These are phyloP conservation scores for Solanum hybrid DNA, from an alignment of 305 asterid genomes.

Conservation along the genomic window DNA sequence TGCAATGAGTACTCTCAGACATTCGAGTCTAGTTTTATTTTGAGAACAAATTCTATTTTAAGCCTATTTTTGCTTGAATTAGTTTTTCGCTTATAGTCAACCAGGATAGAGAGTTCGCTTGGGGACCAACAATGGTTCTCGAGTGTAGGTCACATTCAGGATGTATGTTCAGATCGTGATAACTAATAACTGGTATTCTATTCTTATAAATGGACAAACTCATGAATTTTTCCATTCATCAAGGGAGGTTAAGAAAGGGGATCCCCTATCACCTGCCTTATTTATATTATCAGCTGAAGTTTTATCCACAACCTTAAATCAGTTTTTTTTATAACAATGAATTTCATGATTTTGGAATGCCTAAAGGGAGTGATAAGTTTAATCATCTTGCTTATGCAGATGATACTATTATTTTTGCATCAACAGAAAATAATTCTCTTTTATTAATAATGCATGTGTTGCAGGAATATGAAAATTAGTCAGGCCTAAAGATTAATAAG, in stretches of 20 bases:
- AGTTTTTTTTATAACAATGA: no score
- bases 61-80: neutral
- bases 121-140: neutral
- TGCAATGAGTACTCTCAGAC: neutral
- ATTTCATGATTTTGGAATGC: neutral
- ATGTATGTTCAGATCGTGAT: neutral
- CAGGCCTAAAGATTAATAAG: neutral
- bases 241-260: neutral
- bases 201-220: neutral
- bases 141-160: neutral
- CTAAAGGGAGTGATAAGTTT: neutral
- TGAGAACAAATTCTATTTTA: neutral
- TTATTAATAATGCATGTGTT: neutral
- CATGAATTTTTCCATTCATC: neutral
- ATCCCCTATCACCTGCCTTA: neutral
- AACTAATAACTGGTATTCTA: neutral
- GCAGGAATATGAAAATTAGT: no score
- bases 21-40: neutral
- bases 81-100: neutral
- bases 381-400: no score
- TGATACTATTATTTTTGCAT: neutral
- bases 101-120: neutral
- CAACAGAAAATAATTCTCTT: neutral
- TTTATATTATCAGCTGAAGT: neutral
- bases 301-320: neutral